A percentile compares a stretch with the other conserved stretches of the same genome.
These are phyloP conservation scores for Binderoboletus segoi DNA, from an alignment of 1,284 basidiomycete species.

Conservation along the genomic window DNA sequence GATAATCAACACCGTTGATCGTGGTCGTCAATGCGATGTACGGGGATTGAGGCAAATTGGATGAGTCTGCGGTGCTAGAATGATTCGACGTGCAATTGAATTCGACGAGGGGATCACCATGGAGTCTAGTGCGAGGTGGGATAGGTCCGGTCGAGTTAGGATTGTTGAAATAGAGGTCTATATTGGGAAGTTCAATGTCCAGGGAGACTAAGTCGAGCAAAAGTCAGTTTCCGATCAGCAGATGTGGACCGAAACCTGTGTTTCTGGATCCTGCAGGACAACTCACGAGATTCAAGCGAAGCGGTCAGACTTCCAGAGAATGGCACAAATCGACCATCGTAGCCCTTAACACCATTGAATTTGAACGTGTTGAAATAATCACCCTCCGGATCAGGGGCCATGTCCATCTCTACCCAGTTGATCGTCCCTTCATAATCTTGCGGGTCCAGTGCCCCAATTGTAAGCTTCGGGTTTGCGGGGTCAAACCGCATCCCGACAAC, in stretches of 20 bases:
- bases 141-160: slow-evolving; percentile 27
- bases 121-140: slow-evolving; percentile 11
- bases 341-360: slow-evolving; percentile 36
- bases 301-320: slow-evolving; percentile 19
- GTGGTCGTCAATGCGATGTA: slow-evolving; percentile 30
- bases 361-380: slow-evolving; percentile 24
- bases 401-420: slow-evolving; percentile 32
- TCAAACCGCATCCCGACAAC: slow-evolving; percentile 37
- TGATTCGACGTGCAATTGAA: slow-evolving; percentile 24
- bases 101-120: not conserved
- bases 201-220: slow-evolving; percentile 14
- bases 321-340: slow-evolving; percentile 30
- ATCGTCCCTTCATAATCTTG: slow-evolving; percentile 36
- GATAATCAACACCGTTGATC: slow-evolving; percentile 38
- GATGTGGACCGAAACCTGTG: not conserved
- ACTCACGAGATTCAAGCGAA: slow-evolving; percentile 28
- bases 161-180: slow-evolving; percentile 19
- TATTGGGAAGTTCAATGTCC: slow-evolving; percentile 22
- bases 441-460: slow-evolving; percentile 36
- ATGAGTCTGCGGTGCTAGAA: not conserved
- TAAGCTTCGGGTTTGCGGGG: slow-evolving; percentile 30
- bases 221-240: not conserved
- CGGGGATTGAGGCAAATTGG: slow-evolving; percentile 11
- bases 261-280: not conserved
- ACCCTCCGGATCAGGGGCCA: slow-evolving; percentile 17